Evolutionary conservation across 2,329 filamentous ascomycete genomes (phyloP).

Genomic region (Talaromyces piceae): DNA sequence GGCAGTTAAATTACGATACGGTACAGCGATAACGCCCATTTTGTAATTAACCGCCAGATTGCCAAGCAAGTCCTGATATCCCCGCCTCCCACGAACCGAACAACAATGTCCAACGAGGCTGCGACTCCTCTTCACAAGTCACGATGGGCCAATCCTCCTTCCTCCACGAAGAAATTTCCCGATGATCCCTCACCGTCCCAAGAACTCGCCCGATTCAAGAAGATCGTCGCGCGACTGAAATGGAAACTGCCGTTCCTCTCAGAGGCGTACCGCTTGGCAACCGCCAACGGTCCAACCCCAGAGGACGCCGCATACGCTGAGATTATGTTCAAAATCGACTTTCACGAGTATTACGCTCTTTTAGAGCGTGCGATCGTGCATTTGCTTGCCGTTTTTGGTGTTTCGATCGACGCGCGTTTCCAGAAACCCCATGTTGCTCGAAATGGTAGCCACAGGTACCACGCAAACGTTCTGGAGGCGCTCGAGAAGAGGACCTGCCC

Average conservation of each 20-base stretch:
- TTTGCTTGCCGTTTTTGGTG: conserved; percentile 56
- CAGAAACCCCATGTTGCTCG: conserved; percentile 12
- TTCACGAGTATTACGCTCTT: conserved; percentile 67
- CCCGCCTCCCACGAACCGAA: background rate
- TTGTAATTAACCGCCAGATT: background rate
- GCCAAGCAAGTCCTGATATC: background rate
- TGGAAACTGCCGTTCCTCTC: conserved; percentile 58
- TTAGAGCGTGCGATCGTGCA: conserved; percentile 64
- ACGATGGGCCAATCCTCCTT: conserved; percentile 6
- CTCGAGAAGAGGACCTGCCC: conserved; percentile 53
- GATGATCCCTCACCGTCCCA: conserved; percentile 20
- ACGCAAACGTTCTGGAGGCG: conserved; percentile 60
- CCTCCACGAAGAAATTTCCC: conserved; percentile 3
- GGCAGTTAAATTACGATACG: background rate
- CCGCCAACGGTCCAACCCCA: conserved; percentile 19
- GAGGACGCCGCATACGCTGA: conserved; percentile 38
- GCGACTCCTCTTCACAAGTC: conserved; percentile 1
- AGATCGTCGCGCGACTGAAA: conserved; percentile 52
- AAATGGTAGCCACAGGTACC: conserved; percentile 49
- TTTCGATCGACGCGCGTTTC: conserved; percentile 41
- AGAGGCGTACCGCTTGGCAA: conserved; percentile 48
- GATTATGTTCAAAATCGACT: conserved; percentile 70
- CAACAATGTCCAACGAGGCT: conserved; percentile 1
- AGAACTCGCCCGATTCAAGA: conserved; percentile 52
- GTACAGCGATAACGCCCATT: background rate